phyloP scores from a whole-genome alignment of 192 early-diverging fungal genomes.

The Backusella sp. region DNA sequence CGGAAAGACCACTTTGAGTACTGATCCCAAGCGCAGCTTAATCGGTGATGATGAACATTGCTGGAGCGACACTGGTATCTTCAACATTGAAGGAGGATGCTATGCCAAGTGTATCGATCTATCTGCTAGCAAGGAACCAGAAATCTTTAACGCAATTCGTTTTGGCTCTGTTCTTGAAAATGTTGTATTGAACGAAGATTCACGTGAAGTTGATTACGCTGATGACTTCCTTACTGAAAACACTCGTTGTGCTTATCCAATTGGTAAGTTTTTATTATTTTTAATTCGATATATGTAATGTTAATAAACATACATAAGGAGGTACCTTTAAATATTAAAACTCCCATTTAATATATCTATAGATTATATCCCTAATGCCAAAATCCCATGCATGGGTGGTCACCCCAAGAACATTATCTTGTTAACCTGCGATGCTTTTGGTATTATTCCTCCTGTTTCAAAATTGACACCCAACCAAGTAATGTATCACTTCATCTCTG shows the following conservation, averaged over 20 bases:
- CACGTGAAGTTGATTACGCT: constrained; percentile 77
- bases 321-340: neutral
- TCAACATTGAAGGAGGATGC: constrained; percentile 99
- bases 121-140: constrained; percentile 94
- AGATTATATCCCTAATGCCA: constrained; percentile 90
- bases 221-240: constrained; percentile 87
- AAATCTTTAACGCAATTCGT: constrained; percentile 94
- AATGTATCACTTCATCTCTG: constrained; percentile 97
- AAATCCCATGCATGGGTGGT: constrained; percentile 85
- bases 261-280: constrained; percentile 38
- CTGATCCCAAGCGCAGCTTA: constrained; percentile 85
- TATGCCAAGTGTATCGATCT: constrained; percentile 97
- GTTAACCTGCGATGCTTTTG: constrained; percentile 95
- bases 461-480: constrained; percentile 83
- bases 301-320: neutral
- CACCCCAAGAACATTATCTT: constrained; percentile 95
- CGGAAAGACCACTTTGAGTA: constrained; percentile 96
- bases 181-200: constrained; percentile 75
- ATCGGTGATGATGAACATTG: constrained; percentile 99
- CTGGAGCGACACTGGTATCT: constrained; percentile 92
- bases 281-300: neutral
- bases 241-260: constrained; percentile 95
- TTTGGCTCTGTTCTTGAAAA: constrained; percentile 96
- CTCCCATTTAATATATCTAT: neutral
- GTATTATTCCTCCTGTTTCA: constrained; percentile 89